These are phyloP conservation scores for Solanum rostratum DNA, from an alignment of 257 asterid genomes.

Conservation along the genomic window DNA sequence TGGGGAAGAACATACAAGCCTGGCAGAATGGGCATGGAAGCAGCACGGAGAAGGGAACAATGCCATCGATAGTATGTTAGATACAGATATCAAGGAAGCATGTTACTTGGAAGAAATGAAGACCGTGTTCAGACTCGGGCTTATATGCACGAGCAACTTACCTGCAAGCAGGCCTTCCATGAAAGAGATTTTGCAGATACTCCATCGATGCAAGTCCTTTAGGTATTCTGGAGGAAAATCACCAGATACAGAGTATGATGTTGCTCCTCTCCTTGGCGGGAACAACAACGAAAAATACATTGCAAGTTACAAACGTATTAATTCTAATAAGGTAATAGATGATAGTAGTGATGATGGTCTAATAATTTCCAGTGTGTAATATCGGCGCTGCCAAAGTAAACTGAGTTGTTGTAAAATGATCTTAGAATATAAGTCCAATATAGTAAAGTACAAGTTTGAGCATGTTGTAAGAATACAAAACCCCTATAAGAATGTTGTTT, in stretches of 20 bases:
- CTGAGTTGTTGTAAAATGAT: not conserved
- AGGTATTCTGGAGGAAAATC: conserved; percentile 18
- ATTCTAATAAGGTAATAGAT: conserved; percentile 33
- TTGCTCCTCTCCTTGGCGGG: conserved; percentile 52
- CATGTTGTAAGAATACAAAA: not conserved
- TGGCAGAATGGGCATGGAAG: conserved; percentile 91
- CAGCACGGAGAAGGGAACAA: conserved; percentile 38
- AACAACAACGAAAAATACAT: conserved; percentile 34
- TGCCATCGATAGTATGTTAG: conserved; percentile 26
- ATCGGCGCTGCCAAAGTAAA: not conserved
- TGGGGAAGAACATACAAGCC: conserved; percentile 58
- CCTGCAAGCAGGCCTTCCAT: conserved; percentile 68
- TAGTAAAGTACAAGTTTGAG: not conserved
- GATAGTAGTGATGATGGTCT: conserved; percentile 26
- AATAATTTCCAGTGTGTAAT: conserved; percentile 21
- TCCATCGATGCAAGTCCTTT: conserved; percentile 18
- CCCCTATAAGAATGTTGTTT: not conserved
- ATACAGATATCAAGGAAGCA: conserved; percentile 36
- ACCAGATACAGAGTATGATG: conserved; percentile 27
- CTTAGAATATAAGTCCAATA: not conserved
- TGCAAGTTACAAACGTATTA: conserved; percentile 34
- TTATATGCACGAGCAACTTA: conserved; percentile 49
- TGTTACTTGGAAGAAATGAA: conserved; percentile 39
- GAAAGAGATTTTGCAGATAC: conserved; percentile 60
- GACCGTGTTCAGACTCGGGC: conserved; percentile 54